Base-by-base conservation (phyloP, 2,329 filamentous ascomycete species). In the Dactylellina sp. region DNA sequence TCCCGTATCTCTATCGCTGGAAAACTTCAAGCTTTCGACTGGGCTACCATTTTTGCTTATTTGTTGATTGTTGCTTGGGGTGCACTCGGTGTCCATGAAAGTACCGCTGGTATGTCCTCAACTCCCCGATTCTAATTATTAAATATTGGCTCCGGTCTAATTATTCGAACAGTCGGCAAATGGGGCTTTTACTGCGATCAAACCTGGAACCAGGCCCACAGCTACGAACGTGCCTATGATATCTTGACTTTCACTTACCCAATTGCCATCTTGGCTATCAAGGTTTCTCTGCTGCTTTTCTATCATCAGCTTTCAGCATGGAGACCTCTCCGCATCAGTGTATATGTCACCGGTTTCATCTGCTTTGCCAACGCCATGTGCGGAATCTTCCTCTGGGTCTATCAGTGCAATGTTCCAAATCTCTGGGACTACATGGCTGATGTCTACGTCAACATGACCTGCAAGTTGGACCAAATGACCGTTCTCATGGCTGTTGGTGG, bases 191-290 rank as follows among this genome's bases (percentile, higher is more conserved):
- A 72, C 25, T 72, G 66, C 49, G 66, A 72, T 47, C 66, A 72
- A 42, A 72, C 52, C 6, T 72, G 55, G 50, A 44, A 59, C 6
- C 52, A 72, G 22, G 60, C 66, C 16, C 60, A 52, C 32, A 28
- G 25, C 40, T 72, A 72, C 24, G 66, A 72, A 22, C 49, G 66
- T 37, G 66, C 59, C 2, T 72, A 63, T 50, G 59, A 61, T 35
- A 72, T 72, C 39, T 25, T 72, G 35, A 72, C 66, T n/a, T 72
- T 72, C 59, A 72, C 66, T n/a, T 74, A 74, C 35, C 70, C 62
- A 2, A 57, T 74, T 24, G 55, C 61, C 12, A 49, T 74, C 5
- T 18, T 66, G 16, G 47, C 61, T 18, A 74, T 74, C 56, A 74
- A 74, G 18, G 39, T 74, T 22, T 74, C 70, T 11, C 57, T 74